A percentile compares a stretch with the other conserved stretches of the same genome.
phyloP scores from a whole-genome alignment of 768 basidiomycete genomes.

The Tricholoma flavovirens region DNA sequence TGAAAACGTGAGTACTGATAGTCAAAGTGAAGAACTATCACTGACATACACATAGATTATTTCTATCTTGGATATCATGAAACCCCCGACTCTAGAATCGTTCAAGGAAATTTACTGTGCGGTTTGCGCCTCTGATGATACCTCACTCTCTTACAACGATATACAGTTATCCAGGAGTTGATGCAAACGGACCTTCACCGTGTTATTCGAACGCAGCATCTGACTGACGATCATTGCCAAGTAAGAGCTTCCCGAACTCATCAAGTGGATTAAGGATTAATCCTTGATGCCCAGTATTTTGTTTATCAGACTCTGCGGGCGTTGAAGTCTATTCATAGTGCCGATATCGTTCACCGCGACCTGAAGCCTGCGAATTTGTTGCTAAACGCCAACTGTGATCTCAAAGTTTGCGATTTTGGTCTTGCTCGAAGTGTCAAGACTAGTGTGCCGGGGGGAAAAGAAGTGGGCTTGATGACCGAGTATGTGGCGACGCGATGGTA shows the following conservation, averaged over 20 bases:
- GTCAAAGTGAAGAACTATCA: constrained; percentile 2
- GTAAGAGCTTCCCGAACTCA: constrained; percentile 26
- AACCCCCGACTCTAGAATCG: constrained; percentile 62
- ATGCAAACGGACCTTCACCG: constrained; percentile 92
- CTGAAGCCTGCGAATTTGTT: constrained; percentile 96
- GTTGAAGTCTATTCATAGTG: constrained; percentile 92
- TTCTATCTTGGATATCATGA: constrained; percentile 86
- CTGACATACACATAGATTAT: constrained; percentile 56
- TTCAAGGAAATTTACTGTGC: constrained; percentile 88
- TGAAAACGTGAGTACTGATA: constrained; percentile 54
- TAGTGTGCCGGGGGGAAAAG: constrained; percentile 77
- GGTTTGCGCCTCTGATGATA: constrained; percentile 14
- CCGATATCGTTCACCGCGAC: constrained; percentile 94
- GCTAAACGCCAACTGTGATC: constrained; percentile 92
- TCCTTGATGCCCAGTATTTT: constrained; percentile 56
- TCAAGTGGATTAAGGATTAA: not conserved
- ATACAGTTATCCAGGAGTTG: constrained; percentile 72
- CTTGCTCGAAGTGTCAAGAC: constrained; percentile 83
- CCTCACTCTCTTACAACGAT: constrained; percentile 4
- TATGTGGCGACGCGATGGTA: constrained; percentile 99
- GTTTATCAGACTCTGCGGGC: constrained; percentile 93
- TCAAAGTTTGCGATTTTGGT: constrained; percentile 95
- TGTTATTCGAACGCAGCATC: constrained; percentile 83
- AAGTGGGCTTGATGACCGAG: constrained; percentile 90
- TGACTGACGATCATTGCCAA: constrained; percentile 89